Evolutionary conservation across 73 alveolate genomes (phyloP).

Genomic region (Paraurostyla sp.): DNA sequence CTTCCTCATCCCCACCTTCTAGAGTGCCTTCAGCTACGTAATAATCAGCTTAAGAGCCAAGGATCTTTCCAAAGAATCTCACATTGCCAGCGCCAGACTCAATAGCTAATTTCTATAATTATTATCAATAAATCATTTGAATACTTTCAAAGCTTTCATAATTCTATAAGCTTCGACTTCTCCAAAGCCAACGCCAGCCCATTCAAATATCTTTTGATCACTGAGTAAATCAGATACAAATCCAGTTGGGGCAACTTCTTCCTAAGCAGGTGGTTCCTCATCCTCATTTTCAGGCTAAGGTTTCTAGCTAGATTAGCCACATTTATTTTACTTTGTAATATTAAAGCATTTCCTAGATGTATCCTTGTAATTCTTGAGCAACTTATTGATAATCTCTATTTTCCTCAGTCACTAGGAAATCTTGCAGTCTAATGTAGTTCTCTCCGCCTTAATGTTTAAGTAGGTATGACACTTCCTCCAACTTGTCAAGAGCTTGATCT

Average conservation of each 20-base stretch:
- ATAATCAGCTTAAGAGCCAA: slow-evolving; percentile 84
- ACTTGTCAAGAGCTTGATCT: slow-evolving; percentile 66
- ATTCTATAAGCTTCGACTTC: slow-evolving; percentile 79
- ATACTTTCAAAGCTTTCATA: slow-evolving; percentile 67
- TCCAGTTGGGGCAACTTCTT: slow-evolving; percentile 25
- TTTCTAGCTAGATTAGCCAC: too few relatives aligned
- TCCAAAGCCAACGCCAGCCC: slow-evolving; percentile 94
- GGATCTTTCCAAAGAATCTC: slow-evolving; percentile 86
- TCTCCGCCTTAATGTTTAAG: slow-evolving; percentile 22
- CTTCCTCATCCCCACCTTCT: slow-evolving; percentile 77
- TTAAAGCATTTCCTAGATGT: slow-evolving; percentile 1
- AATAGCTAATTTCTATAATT: slow-evolving; percentile 28
- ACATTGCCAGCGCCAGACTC: slow-evolving; percentile 61
- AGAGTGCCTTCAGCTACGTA: slow-evolving; percentile 86
- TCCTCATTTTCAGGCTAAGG: slow-evolving; percentile 23
- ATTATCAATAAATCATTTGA: neutral
- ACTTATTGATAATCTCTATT: neutral
- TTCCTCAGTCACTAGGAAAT: slow-evolving; percentile 61
- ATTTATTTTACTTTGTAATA: slow-evolving; percentile 37
- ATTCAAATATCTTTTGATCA: slow-evolving; percentile 73
- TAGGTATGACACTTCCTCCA: slow-evolving; percentile 67
- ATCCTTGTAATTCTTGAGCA: neutral
- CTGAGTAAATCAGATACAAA: slow-evolving; percentile 78
- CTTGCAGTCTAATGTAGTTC: slow-evolving; percentile 25
- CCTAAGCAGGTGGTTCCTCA: slow-evolving; percentile 31